A percentile compares a stretch with the other conserved stretches of the same genome.
These are phyloP conservation scores for Xylariaceae sp. DNA, from an alignment of 2,329 filamentous ascomycete species.

Conservation along the genomic window DNA sequence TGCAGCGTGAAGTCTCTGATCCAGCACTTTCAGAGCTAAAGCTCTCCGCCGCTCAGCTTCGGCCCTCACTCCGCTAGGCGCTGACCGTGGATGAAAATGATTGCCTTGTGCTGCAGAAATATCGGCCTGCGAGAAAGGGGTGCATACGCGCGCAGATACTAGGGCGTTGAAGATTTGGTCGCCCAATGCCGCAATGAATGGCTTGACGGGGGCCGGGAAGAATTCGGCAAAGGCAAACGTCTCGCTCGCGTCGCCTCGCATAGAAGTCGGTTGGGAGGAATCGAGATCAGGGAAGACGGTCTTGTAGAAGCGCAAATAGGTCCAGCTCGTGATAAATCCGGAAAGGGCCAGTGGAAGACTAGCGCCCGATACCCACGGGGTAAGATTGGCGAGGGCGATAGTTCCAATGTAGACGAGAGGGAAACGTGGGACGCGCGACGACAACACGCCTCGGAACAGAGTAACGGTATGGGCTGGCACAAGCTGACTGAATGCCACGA, in stretches of 20 bases:
- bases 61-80: conserved; percentile 67
- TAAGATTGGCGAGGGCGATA: conserved; percentile 59
- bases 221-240: conserved; percentile 95
- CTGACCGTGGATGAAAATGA: conserved; percentile 49
- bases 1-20: conserved; percentile 86
- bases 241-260: conserved; percentile 89
- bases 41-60: conserved; percentile 88
- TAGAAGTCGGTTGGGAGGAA: conserved; percentile 51
- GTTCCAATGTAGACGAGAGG: conserved; percentile 69
- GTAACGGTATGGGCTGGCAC: conserved; percentile 96
- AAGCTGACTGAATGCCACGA: conserved; percentile 95
- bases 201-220: conserved; percentile 81
- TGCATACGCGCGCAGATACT: conserved; percentile 71
- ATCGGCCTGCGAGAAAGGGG: conserved; percentile 78
- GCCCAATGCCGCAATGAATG: conserved; percentile 66
- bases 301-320: conserved; percentile 95
- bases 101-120: conserved; percentile 69
- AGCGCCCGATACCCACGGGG: conserved; percentile 59
- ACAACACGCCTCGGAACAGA: conserved; percentile 80
- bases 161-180: conserved; percentile 70
- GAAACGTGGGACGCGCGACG: conserved; percentile 73
- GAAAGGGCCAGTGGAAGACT: conserved; percentile 73
- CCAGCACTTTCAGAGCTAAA: conserved; percentile 82
- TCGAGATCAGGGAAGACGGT: conserved; percentile 64
- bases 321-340: conserved; percentile 85